Evolutionary conservation across 805 yeast species (phyloP).

Genomic region (Wickerhamiella qilinensis): DNA sequence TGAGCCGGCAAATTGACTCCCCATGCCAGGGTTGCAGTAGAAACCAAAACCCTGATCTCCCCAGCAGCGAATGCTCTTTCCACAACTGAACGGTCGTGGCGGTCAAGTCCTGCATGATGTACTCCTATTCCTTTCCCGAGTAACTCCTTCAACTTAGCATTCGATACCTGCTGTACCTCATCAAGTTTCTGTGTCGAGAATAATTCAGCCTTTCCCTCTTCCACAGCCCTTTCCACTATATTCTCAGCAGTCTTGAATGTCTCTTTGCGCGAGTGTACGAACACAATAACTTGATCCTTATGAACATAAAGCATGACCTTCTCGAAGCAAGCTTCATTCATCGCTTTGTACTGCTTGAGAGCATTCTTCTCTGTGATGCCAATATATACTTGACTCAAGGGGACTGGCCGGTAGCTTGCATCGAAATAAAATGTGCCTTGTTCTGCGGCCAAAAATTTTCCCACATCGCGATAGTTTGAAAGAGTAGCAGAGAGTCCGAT

Average conservation of each 20-base stretch:
- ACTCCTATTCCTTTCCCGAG: constrained; percentile 65
- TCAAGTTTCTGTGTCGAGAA: neutral
- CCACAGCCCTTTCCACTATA: constrained; percentile 43
- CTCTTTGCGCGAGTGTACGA: constrained; percentile 89
- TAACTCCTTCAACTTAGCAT: constrained; percentile 39
- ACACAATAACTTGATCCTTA: constrained; percentile 67
- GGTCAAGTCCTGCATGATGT: constrained; percentile 80
- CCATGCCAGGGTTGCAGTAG: constrained; percentile 93
- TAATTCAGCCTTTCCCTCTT: constrained; percentile 12
- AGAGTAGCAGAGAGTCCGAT: constrained; percentile 87
- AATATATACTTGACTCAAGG: constrained; percentile 71
- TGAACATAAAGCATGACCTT: constrained; percentile 48
- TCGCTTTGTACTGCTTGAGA: constrained; percentile 58
- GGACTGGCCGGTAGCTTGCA: constrained; percentile 77
- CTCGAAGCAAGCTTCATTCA: constrained; percentile 84
- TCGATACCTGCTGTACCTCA: constrained; percentile 22
- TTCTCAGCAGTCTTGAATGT: constrained; percentile 71
- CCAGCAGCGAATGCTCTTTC: constrained; percentile 87
- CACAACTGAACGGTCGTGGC: constrained; percentile 55
- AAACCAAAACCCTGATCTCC: constrained; percentile 63
- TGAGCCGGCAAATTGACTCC: constrained; percentile 95
- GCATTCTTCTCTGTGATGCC: constrained; percentile 79
- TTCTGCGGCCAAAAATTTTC: constrained; percentile 54
- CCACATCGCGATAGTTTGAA: constrained; percentile 80
- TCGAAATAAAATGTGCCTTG: constrained; percentile 64